Evolutionary conservation across 2,329 filamentous ascomycete species (phyloP).

Genomic region (Elsinoe perseae): DNA sequence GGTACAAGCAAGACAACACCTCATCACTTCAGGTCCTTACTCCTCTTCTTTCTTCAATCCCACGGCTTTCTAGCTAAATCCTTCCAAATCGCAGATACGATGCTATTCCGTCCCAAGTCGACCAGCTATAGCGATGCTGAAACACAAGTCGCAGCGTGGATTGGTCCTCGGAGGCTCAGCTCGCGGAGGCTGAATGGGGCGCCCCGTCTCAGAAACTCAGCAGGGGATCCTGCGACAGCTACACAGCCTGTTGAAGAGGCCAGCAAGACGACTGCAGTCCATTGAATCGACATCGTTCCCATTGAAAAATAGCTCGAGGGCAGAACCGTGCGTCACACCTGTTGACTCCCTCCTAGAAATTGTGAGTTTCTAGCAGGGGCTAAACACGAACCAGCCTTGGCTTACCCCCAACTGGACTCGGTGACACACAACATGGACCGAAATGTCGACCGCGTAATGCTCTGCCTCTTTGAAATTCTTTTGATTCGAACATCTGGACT

Average conservation of each 20-base stretch:
- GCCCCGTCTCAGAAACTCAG: neutral
- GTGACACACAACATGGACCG: neutral
- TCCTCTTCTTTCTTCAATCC: neutral
- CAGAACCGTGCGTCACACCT: neutral
- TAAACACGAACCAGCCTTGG: slow-evolving; percentile 4
- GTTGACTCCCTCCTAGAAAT: neutral
- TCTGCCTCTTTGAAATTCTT: neutral
- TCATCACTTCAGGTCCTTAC: neutral
- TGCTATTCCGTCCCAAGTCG: neutral
- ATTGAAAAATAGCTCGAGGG: neutral
- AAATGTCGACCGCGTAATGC: neutral
- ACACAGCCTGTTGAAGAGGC: neutral
- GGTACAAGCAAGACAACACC: neutral
- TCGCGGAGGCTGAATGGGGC: neutral
- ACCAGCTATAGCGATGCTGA: neutral
- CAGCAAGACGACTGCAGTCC: neutral
- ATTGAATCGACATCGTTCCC: neutral
- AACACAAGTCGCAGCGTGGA: neutral
- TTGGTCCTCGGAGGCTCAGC: neutral
- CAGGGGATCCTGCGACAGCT: neutral
- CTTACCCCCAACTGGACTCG: neutral
- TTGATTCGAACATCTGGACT: neutral
- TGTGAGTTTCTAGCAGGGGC: neutral
- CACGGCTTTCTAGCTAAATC: neutral
- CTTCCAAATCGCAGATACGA: neutral